Base-by-base conservation (phyloP, 2,329 filamentous ascomycete species). In the Lecanosticta acicola region DNA sequence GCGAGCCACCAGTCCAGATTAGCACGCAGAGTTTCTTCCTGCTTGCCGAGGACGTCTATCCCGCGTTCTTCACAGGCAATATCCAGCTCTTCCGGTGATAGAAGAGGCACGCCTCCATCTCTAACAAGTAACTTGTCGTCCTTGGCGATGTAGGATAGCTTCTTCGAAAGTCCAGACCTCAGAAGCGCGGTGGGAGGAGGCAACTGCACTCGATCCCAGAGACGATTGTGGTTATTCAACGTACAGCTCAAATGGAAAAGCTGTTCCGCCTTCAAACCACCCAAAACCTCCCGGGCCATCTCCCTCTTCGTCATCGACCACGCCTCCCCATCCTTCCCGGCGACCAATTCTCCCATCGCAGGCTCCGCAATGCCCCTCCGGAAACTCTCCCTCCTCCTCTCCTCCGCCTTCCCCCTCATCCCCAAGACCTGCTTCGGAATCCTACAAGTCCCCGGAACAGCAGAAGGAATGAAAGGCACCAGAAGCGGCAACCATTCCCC, bases 401-500 rank as follows among this genome's bases (percentile, higher is more conserved):
- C 65, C 61, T 86, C 78, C 1, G 73, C 67, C 53, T 75, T 73
- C 13, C 60, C 60, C 41, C 78, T 68, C 48, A 80, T 68, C 32
- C 80, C 75, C n/a, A 74, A 70, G 4, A 87, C 71, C 69, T 96
- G 91, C 32, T 70, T 71, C 0, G 91, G 91, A 48, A 96, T 85
- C 9, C 88, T 79, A 66, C 91, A 96, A 0, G 87, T 84, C 57
- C 80, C 80, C 0, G 91, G 91, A 19, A 94, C 85, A 17, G 88
- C 71, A 16, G 82, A 81, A 0, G 77, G 77, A 19, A 94, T 70
- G 24, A 81, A 77, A 4, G 89, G 71, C 1, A 94, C 84, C 4
- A 94, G 68, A 4, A 97, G 62, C 0, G 90, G 88, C 1, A 90
- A 87, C 68, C 94, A 84, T 68, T 97, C 91, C 19, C 89, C 91